Percentiles rank a stretch among this genome's conserved stretches.
phyloP scores from a whole-genome alignment of 148 eudicot genomes.

The Camellia lanceoleosa region DNA sequence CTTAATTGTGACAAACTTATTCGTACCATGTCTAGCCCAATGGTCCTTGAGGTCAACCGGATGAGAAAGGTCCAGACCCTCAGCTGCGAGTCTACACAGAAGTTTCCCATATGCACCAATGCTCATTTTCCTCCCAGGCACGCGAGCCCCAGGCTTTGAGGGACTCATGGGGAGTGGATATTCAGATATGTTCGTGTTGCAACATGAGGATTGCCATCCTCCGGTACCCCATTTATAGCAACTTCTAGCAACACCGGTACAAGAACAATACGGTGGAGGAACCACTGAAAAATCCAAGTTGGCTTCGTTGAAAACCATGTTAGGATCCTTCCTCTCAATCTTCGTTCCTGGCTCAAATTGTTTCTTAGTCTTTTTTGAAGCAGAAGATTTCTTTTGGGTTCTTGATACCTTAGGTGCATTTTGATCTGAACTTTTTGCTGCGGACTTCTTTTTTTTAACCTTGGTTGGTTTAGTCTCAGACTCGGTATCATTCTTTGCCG shows the following conservation, averaged over 20 bases:
- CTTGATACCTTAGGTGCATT: slow-evolving; percentile 23
- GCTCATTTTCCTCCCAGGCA: slow-evolving; percentile 68
- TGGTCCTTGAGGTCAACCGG: slow-evolving; percentile 66
- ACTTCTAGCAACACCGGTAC: slow-evolving; percentile 56
- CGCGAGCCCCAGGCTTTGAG: slow-evolving; percentile 50
- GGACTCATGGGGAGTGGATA: slow-evolving; percentile 61
- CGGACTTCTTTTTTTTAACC: slow-evolving; percentile 35
- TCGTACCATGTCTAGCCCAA: slow-evolving; percentile 74
- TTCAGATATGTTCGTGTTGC: slow-evolving; percentile 53
- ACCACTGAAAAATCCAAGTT: slow-evolving; percentile 39
- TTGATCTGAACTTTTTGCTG: slow-evolving; percentile 22
- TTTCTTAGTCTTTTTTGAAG: slow-evolving; percentile 27
- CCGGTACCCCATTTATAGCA: slow-evolving; percentile 57
- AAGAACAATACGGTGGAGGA: slow-evolving; percentile 61
- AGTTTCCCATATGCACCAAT: slow-evolving; percentile 60
- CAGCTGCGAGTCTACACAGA: slow-evolving; percentile 46
- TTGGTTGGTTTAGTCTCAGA: slow-evolving; percentile 20
- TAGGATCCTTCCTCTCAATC: slow-evolving; percentile 40
- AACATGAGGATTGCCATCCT: slow-evolving; percentile 74
- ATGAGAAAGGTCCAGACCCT: slow-evolving; percentile 50
- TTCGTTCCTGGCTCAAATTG: slow-evolving; percentile 20
- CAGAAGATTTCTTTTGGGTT: slow-evolving; percentile 37
- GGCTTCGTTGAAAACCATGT: slow-evolving; percentile 24
- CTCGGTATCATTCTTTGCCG: slow-evolving; percentile 12
- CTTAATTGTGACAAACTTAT: slow-evolving; percentile 61